phyloP scores from a whole-genome alignment of 169 alveolate genomes.

The Plasmodium malariae region DNA sequence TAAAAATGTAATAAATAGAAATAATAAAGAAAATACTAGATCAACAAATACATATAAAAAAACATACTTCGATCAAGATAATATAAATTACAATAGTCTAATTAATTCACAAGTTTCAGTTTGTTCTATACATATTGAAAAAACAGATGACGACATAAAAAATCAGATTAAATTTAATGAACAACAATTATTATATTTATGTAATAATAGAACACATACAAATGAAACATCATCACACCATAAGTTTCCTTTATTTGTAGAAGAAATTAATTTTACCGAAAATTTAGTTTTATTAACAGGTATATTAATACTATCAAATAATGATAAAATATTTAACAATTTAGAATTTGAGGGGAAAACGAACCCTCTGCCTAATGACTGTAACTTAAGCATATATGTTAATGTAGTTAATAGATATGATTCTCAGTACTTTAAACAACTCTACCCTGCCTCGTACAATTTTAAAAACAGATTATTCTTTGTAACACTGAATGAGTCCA shows the following conservation, averaged over 20 bases:
- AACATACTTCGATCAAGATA: slow-evolving; percentile 59
- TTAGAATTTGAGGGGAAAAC: slow-evolving; percentile 74
- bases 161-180: slow-evolving; percentile 34
- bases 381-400: slow-evolving; percentile 59
- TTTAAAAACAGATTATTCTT: slow-evolving; percentile 56
- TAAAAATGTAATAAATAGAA: slow-evolving; percentile 7
- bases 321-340: slow-evolving; percentile 59
- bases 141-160: slow-evolving; percentile 69
- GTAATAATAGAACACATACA: neutral
- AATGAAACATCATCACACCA: neutral
- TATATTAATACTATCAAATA: slow-evolving; percentile 36
- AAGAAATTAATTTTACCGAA: slow-evolving; percentile 50
- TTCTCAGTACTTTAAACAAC: slow-evolving; percentile 48
- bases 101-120: slow-evolving; percentile 60
- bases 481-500: slow-evolving; percentile 13
- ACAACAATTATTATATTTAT: neutral
- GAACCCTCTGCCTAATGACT: slow-evolving; percentile 41
- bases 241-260: slow-evolving; percentile 35
- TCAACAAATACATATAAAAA: slow-evolving; percentile 31
- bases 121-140: slow-evolving; percentile 71
- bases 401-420: slow-evolving; percentile 45
- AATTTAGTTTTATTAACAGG: slow-evolving; percentile 57
- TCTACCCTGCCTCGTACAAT: slow-evolving; percentile 46
- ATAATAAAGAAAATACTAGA: slow-evolving; percentile 17
- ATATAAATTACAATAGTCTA: slow-evolving; percentile 55